Percentiles rank a stretch among this genome's conserved stretches.
These are phyloP conservation scores for Magnaporthiopsis poae DNA, from an alignment of 2,329 filamentous ascomycete genomes.

Conservation along the genomic window DNA sequence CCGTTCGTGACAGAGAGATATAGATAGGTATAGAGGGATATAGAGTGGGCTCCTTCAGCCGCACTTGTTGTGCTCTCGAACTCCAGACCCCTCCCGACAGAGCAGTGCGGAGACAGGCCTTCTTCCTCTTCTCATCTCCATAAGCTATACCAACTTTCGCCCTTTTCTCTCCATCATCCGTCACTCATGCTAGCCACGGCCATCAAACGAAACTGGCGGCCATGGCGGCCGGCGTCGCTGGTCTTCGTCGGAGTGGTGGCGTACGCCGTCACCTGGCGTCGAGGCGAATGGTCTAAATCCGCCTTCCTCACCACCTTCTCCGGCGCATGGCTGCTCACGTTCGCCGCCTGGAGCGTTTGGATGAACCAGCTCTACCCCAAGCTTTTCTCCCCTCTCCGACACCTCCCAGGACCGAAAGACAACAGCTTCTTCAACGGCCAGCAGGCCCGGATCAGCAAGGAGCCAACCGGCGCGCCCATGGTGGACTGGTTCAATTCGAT, in stretches of 20 bases:
- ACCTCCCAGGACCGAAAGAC: constrained; percentile 34
- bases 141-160: not conserved
- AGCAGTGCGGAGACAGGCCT: too few species aligned
- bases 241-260: constrained; percentile 15
- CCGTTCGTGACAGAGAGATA: not conserved
- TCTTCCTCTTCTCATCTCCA: not conserved
- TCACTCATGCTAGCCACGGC: not conserved
- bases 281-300: constrained; percentile 22
- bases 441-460: constrained; percentile 26
- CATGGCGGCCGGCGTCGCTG: constrained; percentile 16
- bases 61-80: too few species aligned
- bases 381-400: constrained; percentile 38
- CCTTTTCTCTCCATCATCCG: not conserved
- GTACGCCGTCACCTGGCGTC: constrained; percentile 22
- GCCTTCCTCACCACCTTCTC: constrained; percentile 26
- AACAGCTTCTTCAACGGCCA: constrained; percentile 41
- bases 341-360: constrained; percentile 30
- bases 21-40: not conserved
- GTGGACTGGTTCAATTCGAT: constrained; percentile 39
- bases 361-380: constrained; percentile 37
- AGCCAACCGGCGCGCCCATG: constrained; percentile 34
- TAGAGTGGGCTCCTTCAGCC: too few species aligned
- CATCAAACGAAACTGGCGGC: not conserved
- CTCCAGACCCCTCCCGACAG: too few species aligned
- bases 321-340: constrained; percentile 25